These are phyloP conservation scores for Fusarium ramigenum DNA, from an alignment of 2,329 filamentous ascomycete genomes.

Conservation along the genomic window DNA sequence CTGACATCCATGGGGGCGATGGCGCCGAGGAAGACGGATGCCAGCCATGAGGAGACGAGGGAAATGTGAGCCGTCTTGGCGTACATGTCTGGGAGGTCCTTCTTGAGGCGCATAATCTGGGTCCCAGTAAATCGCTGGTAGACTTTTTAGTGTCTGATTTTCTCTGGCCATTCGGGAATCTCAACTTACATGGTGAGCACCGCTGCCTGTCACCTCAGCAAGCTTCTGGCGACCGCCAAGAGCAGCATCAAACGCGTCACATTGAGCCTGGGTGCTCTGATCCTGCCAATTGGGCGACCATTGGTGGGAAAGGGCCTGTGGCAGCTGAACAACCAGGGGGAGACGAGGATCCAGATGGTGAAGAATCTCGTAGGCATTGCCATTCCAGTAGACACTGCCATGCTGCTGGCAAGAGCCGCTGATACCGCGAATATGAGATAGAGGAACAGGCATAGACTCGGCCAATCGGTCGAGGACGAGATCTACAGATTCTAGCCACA, in stretches of 20 bases:
- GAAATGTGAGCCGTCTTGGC: constrained; percentile 84
- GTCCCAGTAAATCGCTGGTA: constrained; percentile 91
- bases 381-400: constrained; percentile 93
- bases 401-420: constrained; percentile 97
- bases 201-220: constrained; percentile 85
- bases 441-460: constrained; percentile 69
- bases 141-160: constrained; percentile 3
- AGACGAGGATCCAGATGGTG: constrained; percentile 66
- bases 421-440: constrained; percentile 79
- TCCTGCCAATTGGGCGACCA: constrained; percentile 99
- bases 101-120: constrained; percentile 89
- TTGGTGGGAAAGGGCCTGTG: constrained; percentile 79
- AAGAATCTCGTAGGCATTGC: constrained; percentile 73
- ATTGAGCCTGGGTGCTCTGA: constrained; percentile 91
- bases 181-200: constrained; percentile 85
- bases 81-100: constrained; percentile 84
- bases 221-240: constrained; percentile 74
- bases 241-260: constrained; percentile 82
- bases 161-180: constrained; percentile 5
- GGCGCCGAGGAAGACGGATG: constrained; percentile 85
- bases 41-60: constrained; percentile 93
- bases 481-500: constrained; percentile 95
- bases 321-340: constrained; percentile 77
- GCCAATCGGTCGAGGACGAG: constrained; percentile 80
- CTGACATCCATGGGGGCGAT: constrained; percentile 92